A percentile compares a stretch with the other conserved stretches of the same genome.
Conservation (phyloP, 2,329 filamentous ascomycete genomes). For the Sphaerostilbella broomeana region DNA sequence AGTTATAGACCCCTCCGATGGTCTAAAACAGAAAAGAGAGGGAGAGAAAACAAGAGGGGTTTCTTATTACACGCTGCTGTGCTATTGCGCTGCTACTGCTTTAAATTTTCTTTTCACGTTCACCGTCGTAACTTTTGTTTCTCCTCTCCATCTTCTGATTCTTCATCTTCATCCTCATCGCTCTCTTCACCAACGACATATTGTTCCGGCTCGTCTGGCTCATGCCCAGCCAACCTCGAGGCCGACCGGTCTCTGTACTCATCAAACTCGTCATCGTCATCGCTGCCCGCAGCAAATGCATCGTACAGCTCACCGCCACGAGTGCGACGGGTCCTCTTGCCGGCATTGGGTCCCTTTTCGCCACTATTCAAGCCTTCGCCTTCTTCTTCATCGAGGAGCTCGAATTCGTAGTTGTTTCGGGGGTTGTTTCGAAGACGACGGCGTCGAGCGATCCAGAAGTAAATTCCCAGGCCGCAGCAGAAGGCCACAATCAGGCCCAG, state of each 20-base stretch:
- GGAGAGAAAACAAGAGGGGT: no score
- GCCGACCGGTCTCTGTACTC: slow-evolving; percentile 35
- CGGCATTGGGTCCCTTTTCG: slow-evolving; percentile 38
- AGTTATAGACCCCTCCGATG: no score
- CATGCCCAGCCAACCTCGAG: slow-evolving; percentile 26
- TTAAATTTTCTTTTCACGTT: no score
- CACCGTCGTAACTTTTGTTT: slow-evolving; percentile 20
- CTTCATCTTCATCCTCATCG: slow-evolving; percentile 33
- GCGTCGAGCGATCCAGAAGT: slow-evolving; percentile 73
- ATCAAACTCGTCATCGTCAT: slow-evolving; percentile 53
- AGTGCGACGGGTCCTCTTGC: slow-evolving; percentile 41
- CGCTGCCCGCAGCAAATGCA: slow-evolving; percentile 83
- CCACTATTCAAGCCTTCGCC: slow-evolving; percentile 46
- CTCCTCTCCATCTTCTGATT: slow-evolving; percentile 12
- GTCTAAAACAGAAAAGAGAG: no score
- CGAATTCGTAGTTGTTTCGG: slow-evolving; percentile 86
- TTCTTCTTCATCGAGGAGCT: slow-evolving; percentile 81
- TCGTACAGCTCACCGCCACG: slow-evolving; percentile 91
- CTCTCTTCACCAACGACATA: slow-evolving; percentile 47
- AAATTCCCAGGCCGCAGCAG: slow-evolving; percentile 71
- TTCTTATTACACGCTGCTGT: no score
- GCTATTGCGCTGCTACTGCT: no score
- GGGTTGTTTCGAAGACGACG: slow-evolving; percentile 67
- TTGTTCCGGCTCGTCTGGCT: slow-evolving; percentile 30
- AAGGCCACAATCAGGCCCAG: slow-evolving; percentile 80